Evolutionary conservation across 2,329 filamentous ascomycete species (phyloP).

Genomic region (Juglanconis juglandina): DNA sequence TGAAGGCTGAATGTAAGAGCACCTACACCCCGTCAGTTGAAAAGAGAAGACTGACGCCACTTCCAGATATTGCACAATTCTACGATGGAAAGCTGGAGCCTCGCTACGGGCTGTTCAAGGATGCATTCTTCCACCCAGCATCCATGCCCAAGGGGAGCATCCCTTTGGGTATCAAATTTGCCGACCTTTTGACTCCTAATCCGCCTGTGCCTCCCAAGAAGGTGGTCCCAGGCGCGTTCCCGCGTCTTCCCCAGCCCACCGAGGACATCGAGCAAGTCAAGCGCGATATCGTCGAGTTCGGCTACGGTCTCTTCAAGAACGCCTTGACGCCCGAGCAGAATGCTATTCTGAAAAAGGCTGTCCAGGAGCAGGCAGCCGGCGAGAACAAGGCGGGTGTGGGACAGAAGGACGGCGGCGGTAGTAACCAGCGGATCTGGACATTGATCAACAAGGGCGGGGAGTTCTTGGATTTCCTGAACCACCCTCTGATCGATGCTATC

Average conservation of each 20-base stretch:
- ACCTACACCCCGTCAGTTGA: background rate
- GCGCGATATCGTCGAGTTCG: slow-evolving; percentile 24
- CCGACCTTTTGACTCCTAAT: slow-evolving; percentile 23
- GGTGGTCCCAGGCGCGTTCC: slow-evolving; percentile 35
- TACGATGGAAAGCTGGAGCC: slow-evolving; percentile 25
- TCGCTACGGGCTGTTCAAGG: slow-evolving; percentile 26
- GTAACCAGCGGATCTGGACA: slow-evolving; percentile 21
- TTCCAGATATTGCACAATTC: slow-evolving; percentile 22
- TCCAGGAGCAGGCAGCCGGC: slow-evolving; percentile 25
- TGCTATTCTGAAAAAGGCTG: slow-evolving; percentile 22
- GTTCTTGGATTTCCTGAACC: slow-evolving; percentile 28
- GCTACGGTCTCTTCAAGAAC: slow-evolving; percentile 28
- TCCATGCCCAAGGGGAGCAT: slow-evolving; percentile 24
- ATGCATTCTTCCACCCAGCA: slow-evolving; percentile 24
- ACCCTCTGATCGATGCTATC: slow-evolving; percentile 25
- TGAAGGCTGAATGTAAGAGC: slow-evolving; percentile 22
- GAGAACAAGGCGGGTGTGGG: slow-evolving; percentile 24
- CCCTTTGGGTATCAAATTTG: slow-evolving; percentile 25
- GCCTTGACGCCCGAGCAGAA: slow-evolving; percentile 24
- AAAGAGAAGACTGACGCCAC: background rate
- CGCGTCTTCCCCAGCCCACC: slow-evolving; percentile 32
- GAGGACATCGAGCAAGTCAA: slow-evolving; percentile 27
- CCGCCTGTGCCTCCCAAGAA: slow-evolving; percentile 19
- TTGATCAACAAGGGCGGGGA: slow-evolving; percentile 26
- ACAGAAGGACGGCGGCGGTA: slow-evolving; percentile 21